Base-by-base conservation (phyloP, 495 filamentous ascomycete species). In the Elasticomyces elasticus region DNA sequence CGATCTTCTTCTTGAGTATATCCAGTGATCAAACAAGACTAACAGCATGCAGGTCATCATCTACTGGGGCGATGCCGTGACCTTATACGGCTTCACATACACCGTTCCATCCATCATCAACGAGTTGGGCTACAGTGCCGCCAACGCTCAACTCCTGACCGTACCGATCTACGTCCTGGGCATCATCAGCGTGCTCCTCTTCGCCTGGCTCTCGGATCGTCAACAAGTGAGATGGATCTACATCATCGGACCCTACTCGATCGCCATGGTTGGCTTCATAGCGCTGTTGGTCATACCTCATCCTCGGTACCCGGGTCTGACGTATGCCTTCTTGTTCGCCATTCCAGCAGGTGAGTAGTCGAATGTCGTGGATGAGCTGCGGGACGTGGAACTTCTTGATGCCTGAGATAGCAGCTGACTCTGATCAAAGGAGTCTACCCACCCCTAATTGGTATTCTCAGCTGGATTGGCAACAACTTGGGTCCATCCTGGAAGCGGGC, bases 251-350 rank as follows among this genome's bases (percentile, higher is more conserved):
- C 78, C 27, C 11, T 50, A 50, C 27, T 7, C 17, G 12, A 76
- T 55, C 71, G 84, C 59, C 63, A 72, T 13, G 61, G 79, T 40
- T 82, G 82, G 66, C 68, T 78, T 1, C 64, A 81, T 22, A 82
- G 85, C n/a, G 86, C 84, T 54, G 70, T 81, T 87, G 67, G 66
- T 68, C 33, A 64, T 75, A 27, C 66, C 68, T n/a, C 62, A 48
- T 11, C 28, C 48, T 1, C 67, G 72, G 7, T 66, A 70, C n/a
- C 83, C 84, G 0, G 77, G 75, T 0, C 77, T 85, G 1, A 77
- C 85, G 0, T 91, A 91, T 61, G 84, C 75, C 27, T 85, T 83
- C 3, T 77, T 89, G 1, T 89, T 88, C 61, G 69, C 89, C 22
- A 81, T 78, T 2, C 78, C 44, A 19, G 11, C 20, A 11, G 44